Evolutionary conservation across 2,329 filamentous ascomycete species (phyloP).

Genomic region (Stylonectria norvegica): DNA sequence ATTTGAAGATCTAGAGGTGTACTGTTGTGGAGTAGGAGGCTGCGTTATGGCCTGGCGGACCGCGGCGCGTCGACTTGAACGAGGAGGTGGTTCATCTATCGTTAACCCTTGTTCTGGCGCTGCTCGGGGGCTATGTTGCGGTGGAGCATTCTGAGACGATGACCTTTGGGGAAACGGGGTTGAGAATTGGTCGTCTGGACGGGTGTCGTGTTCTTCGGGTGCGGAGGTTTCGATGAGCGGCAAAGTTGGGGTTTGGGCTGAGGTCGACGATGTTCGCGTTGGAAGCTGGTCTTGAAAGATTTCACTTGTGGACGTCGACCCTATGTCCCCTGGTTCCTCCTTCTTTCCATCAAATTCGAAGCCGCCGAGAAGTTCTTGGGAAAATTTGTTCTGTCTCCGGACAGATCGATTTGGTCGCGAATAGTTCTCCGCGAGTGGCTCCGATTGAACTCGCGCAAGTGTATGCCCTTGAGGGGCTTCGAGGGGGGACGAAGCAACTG

Average conservation of each 20-base stretch:
- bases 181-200: slow-evolving; percentile 22
- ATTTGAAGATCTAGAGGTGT: slow-evolving; percentile 26
- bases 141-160: slow-evolving; percentile 50
- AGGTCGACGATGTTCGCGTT: slow-evolving; percentile 33
- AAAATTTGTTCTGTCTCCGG: slow-evolving; percentile 47
- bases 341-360: slow-evolving; percentile 44
- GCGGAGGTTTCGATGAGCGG: slow-evolving; percentile 64
- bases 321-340: slow-evolving; percentile 30
- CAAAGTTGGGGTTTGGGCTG: slow-evolving; percentile 26
- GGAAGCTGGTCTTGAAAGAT: slow-evolving; percentile 33
- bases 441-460: slow-evolving; percentile 65
- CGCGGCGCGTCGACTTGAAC: slow-evolving; percentile 32
- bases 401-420: slow-evolving; percentile 55
- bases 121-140: slow-evolving; percentile 41
- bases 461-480: slow-evolving; percentile 49
- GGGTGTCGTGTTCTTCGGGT: slow-evolving; percentile 35
- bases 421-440: slow-evolving; percentile 55
- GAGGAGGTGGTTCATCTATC: slow-evolving; percentile 44
- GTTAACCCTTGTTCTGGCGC: slow-evolving; percentile 23
- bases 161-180: slow-evolving; percentile 50
- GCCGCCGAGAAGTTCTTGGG: slow-evolving; percentile 40
- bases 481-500: slow-evolving; percentile 32
- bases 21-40: slow-evolving; percentile 24
- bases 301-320: slow-evolving; percentile 17
- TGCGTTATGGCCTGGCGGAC: slow-evolving; percentile 18